phyloP scores from a whole-genome alignment of 768 basidiomycete species.

The Boletus sensibilis region DNA sequence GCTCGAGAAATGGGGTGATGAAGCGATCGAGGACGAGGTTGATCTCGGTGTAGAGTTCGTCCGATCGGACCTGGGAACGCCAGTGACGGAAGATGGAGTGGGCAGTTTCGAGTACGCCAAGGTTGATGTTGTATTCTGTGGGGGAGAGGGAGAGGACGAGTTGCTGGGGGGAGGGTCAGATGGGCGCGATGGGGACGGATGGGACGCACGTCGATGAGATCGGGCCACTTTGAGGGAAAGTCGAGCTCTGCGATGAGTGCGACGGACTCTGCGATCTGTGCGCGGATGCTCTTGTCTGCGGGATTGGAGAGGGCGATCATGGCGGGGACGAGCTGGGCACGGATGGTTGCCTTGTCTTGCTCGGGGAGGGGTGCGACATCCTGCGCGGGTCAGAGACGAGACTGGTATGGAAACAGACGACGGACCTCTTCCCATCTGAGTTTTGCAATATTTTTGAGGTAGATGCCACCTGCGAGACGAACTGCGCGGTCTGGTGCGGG shows the following conservation, averaged over 20 bases:
- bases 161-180: conserved; percentile 57
- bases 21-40: conserved; percentile 87
- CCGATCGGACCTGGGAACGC: conserved; percentile 87
- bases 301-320: conserved; percentile 85
- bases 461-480: conserved; percentile 82
- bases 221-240: conserved; percentile 86
- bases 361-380: conserved; percentile 71
- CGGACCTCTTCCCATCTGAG: conserved; percentile 85
- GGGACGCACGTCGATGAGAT: conserved; percentile 81
- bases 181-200: conserved; percentile 1
- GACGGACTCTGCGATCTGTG: conserved; percentile 91
- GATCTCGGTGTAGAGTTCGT: conserved; percentile 86
- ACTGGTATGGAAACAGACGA: not conserved
- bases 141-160: conserved; percentile 79
- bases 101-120: conserved; percentile 89
- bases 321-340: conserved; percentile 78
- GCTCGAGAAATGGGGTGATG: conserved; percentile 75
- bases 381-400: conserved; percentile 34
- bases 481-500: conserved; percentile 61
- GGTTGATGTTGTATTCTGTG: conserved; percentile 80
- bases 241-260: conserved; percentile 89
- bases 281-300: conserved; percentile 67
- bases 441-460: conserved; percentile 90
- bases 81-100: conserved; percentile 95
- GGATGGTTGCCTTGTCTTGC: conserved; percentile 70